Evolutionary conservation across 805 yeast species (phyloP).

Genomic region (Metschnikowia hibisci): DNA sequence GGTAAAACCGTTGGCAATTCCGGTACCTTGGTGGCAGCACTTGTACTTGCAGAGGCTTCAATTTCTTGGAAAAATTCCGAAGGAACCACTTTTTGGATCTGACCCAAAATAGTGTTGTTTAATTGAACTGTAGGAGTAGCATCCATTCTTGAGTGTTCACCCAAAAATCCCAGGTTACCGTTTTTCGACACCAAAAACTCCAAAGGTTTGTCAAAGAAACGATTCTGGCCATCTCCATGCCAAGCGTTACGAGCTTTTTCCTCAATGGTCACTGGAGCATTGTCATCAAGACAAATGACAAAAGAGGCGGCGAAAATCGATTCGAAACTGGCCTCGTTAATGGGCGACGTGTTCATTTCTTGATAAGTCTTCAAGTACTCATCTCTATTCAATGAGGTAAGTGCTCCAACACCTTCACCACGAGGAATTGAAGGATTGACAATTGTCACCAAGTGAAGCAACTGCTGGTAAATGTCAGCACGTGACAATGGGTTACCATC

Average conservation of each 20-base stretch:
- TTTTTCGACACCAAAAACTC: slow-evolving; percentile 79
- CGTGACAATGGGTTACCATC: slow-evolving; percentile 44
- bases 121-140: slow-evolving; percentile 92
- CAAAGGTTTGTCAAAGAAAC: slow-evolving; percentile 88
- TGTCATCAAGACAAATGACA: slow-evolving; percentile 70
- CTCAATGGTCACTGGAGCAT: slow-evolving; percentile 71
- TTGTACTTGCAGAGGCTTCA: slow-evolving; percentile 11
- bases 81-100: slow-evolving; percentile 48
- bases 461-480: slow-evolving; percentile 52
- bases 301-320: slow-evolving; percentile 76
- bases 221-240: slow-evolving; percentile 93
- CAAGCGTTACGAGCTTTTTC: slow-evolving; percentile 82
- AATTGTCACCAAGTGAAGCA: slow-evolving; percentile 48
- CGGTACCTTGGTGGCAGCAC: slow-evolving; percentile 13
- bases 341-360: slow-evolving; percentile 55
- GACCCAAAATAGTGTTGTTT: slow-evolving; percentile 68
- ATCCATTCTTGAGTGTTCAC: slow-evolving; percentile 97
- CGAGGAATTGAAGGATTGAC: slow-evolving; percentile 31
- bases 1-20: slow-evolving; percentile 29
- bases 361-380: slow-evolving; percentile 63
- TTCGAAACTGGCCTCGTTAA: slow-evolving; percentile 58
- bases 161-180: slow-evolving; percentile 88
- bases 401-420: slow-evolving; percentile 64
- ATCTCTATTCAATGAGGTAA: slow-evolving; percentile 84
- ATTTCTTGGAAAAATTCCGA: slow-evolving; percentile 27